Conservation (phyloP, 2,329 filamentous ascomycete species). For the Albifimbria verrucaria region DNA sequence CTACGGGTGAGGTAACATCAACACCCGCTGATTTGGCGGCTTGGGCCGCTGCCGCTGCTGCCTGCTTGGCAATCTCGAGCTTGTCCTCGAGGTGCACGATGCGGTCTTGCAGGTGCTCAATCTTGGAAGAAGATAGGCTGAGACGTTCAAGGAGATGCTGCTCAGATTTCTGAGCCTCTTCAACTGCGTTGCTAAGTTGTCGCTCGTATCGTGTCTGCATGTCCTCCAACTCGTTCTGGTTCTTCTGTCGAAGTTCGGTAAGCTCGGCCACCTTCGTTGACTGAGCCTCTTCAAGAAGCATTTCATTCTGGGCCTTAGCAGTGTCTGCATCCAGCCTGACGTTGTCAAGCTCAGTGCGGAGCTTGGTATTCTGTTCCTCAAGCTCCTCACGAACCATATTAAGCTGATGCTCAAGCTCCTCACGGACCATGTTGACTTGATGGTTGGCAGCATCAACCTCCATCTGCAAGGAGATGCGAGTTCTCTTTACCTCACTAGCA, state of each 20-base stretch:
- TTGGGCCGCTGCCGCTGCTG: slow-evolving; percentile 76
- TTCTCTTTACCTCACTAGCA: slow-evolving; percentile 76
- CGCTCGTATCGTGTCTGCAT: slow-evolving; percentile 72
- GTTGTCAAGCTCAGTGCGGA: slow-evolving; percentile 74
- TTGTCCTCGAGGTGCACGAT: slow-evolving; percentile 84
- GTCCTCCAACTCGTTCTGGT: slow-evolving; percentile 70
- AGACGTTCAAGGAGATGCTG: slow-evolving; percentile 78
- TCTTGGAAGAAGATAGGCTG: slow-evolving; percentile 77
- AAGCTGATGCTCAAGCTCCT: slow-evolving; percentile 79
- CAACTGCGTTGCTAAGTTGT: slow-evolving; percentile 67
- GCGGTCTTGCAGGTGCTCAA: slow-evolving; percentile 81
- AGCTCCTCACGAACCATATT: slow-evolving; percentile 71
- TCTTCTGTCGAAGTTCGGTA: slow-evolving; percentile 50
- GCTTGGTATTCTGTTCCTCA: slow-evolving; percentile 71
- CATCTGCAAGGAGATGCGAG: slow-evolving; percentile 71
- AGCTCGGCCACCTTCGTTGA: slow-evolving; percentile 60
- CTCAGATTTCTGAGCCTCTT: slow-evolving; percentile 80
- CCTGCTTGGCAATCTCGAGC: slow-evolving; percentile 83
- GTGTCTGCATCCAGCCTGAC: slow-evolving; percentile 77
- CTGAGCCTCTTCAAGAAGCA: slow-evolving; percentile 78
- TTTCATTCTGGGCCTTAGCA: slow-evolving; percentile 74
- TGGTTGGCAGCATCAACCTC: slow-evolving; percentile 82
- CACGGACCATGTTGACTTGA: slow-evolving; percentile 78
- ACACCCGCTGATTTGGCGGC: slow-evolving; percentile 62
- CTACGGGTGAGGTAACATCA: slow-evolving; percentile 21